A percentile compares a stretch with the other conserved stretches of the same genome.
These are phyloP conservation scores for Flaveria floridana DNA, from an alignment of 140 eudicot species.

Conservation along the genomic window DNA sequence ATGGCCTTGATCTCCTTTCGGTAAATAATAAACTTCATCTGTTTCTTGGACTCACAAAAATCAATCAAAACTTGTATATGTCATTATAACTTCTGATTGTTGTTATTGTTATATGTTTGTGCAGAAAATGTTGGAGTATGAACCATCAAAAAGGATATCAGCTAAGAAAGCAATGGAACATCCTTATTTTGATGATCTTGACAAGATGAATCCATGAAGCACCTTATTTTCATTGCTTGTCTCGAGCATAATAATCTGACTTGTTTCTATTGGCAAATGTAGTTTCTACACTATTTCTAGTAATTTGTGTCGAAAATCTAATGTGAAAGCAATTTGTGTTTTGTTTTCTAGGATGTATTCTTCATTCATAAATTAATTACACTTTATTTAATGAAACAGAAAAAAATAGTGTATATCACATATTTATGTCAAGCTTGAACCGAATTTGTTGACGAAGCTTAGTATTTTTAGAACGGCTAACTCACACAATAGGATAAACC, in stretches of 20 bases:
- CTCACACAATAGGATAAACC: no score
- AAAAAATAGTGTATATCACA: no score
- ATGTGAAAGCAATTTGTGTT: background rate
- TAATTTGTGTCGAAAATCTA: background rate
- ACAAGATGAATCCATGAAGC: conserved; percentile 51
- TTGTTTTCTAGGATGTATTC: background rate
- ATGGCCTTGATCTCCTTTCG: conserved; percentile 63
- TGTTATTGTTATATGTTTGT: background rate
- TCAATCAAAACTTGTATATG: background rate
- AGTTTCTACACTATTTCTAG: background rate
- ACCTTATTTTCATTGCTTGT: conserved; percentile 24
- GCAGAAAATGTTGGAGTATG: conserved; percentile 76
- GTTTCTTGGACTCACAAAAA: background rate
- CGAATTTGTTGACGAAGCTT: no score
- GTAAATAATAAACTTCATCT: conserved; percentile 34
- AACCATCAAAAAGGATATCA: conserved; percentile 76
- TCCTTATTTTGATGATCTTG: conserved; percentile 75
- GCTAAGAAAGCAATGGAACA: conserved; percentile 94
- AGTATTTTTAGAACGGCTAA: no score
- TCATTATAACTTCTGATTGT: background rate
- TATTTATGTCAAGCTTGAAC: no score
- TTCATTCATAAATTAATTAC: no score
- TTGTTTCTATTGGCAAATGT: background rate
- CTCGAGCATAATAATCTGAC: conserved; percentile 35
- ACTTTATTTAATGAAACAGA: no score